Evolutionary conservation across 768 basidiomycete species (phyloP), one percentile per base, ranked within the genome.

Genomic region (Naganishia antarctica): DNA sequence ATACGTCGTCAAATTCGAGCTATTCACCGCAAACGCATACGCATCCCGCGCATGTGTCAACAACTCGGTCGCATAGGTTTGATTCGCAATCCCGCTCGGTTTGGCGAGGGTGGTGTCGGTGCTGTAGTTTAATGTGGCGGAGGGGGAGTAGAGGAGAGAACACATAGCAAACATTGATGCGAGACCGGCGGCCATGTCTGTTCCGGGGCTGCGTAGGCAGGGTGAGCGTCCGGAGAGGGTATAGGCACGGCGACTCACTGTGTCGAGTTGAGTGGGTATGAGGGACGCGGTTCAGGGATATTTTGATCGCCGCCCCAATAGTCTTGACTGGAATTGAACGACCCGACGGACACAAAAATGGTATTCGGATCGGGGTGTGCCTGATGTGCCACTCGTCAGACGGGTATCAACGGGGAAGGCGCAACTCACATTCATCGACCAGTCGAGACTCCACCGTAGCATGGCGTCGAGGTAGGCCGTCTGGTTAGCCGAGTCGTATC

Each of bases 401-500:
- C 32, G 34, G 7, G 11, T 15, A 37, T 23, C 16, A 21, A 5
- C 31, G 21, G 9, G 23, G 18, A 28, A 21, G 57, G 47, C 3
- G 21, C 21, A 57, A 58, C 80, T 66, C 63, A 87, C 91, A 81
- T 89, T 90, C 59, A 93, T 90, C 57, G 93, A 79, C 90, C 91
- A 96, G 76, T 91, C 87, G 47, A 91, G 82, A 26, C 91, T 87
- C 89, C 90, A 94, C 65, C 91, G 84, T 59, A 94, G 79, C 81
- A 89, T 91, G 66, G 84, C 84, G 70, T 96, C 93, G n/a, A 96
- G 84, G 75, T 94, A 96, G 2, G 85, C 83, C 0, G 91, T 90
- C 78, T 94, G 91, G 60, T 89, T 88, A 59, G 90, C 85, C 57
- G 84, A 70, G 68, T 91, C 89, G 72, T 92, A 96, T 16, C 88